Evolutionary conservation across 768 basidiomycete genomes (phyloP).

Genomic region (Rhodosporidiobolus sp.): DNA sequence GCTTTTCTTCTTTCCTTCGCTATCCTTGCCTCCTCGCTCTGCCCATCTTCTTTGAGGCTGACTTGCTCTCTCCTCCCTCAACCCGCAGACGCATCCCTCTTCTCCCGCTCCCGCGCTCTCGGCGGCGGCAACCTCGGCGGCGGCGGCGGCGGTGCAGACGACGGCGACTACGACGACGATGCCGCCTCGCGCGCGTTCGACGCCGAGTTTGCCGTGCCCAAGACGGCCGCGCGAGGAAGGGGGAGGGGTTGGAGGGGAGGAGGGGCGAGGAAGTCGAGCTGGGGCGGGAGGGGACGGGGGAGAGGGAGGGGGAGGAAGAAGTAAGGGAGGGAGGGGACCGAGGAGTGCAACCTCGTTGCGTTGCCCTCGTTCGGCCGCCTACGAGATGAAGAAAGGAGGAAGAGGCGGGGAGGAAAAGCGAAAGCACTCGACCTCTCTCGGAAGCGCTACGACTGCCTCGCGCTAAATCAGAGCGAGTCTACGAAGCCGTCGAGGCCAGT

Average conservation of each 20-base stretch:
- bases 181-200: slow-evolving; percentile 1
- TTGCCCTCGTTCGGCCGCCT: too few relatives aligned
- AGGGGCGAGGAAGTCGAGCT: background rate
- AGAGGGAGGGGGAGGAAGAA: background rate
- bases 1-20: background rate
- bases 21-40: too few relatives aligned
- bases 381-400: too few relatives aligned
- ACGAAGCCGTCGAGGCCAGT: too few relatives aligned
- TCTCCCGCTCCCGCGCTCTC: background rate
- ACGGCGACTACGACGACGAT: background rate
- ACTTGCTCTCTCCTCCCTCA: background rate
- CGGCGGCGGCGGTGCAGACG: background rate
- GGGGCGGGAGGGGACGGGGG: background rate
- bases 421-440: too few relatives aligned
- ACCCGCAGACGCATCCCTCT: slow-evolving; percentile 5
- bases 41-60: background rate
- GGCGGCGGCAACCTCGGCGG: background rate
- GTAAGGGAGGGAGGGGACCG: background rate
- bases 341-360: too few relatives aligned
- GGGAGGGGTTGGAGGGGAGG: background rate
- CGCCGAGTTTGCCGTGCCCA: background rate
- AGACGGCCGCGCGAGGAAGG: background rate
- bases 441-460: too few relatives aligned
- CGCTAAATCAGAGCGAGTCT: too few relatives aligned
- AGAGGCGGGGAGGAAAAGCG: too few relatives aligned